Evolutionary conservation across 495 filamentous ascomycete genomes (phyloP).

Genomic region (Bathelium albidoporum): DNA sequence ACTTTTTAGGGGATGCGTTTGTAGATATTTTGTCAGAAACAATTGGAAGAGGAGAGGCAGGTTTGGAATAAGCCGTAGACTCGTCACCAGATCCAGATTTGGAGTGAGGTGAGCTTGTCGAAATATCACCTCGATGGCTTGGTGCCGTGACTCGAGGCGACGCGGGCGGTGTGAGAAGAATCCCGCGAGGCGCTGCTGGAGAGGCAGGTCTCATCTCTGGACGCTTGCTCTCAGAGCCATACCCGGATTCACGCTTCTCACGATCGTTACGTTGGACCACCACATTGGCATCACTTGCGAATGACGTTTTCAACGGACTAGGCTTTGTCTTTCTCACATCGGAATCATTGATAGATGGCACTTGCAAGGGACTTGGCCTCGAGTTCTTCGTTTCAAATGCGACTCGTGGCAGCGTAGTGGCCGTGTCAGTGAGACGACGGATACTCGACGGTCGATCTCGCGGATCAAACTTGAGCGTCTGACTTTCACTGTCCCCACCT

Average conservation of each 20-base stretch:
- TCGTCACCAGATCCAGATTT: slow-evolving; percentile 1
- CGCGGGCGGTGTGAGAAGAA: neutral
- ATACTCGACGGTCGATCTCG: neutral
- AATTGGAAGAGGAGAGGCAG: neutral
- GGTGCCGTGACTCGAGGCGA: neutral
- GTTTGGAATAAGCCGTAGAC: neutral
- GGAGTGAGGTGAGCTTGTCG: slow-evolving; percentile 4
- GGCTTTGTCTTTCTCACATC: neutral
- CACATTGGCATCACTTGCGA: neutral
- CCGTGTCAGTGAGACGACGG: neutral
- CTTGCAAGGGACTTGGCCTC: neutral
- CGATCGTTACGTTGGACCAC: neutral
- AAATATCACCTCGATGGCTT: neutral
- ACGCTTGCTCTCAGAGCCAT: neutral
- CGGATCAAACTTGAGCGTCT: slow-evolving; percentile 1
- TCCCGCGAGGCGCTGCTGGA: neutral
- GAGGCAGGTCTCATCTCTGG: neutral
- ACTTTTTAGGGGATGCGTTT: neutral
- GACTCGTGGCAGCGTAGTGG: neutral
- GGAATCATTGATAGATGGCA: neutral
- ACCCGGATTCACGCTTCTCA: neutral
- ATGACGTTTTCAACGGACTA: neutral
- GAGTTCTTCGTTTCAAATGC: neutral
- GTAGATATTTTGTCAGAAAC: neutral
- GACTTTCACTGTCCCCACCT: neutral